phyloP scores from a whole-genome alignment of 768 basidiomycete species.

The Amanita pallidorosea region DNA sequence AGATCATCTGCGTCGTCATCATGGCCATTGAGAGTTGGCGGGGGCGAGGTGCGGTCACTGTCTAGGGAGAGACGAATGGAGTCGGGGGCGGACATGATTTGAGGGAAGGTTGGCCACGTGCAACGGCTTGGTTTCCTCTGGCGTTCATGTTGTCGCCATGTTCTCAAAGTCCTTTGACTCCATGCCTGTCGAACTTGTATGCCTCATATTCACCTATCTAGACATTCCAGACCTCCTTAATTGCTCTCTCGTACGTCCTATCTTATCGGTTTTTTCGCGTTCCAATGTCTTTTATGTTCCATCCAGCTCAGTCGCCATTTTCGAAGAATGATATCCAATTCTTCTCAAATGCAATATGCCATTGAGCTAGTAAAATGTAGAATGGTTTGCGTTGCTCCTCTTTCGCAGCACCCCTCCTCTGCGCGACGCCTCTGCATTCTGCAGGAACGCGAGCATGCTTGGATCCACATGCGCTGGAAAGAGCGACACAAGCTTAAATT shows the following conservation, averaged over 20 bases:
- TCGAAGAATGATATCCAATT: constrained; percentile 27
- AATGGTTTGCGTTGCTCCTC: constrained; percentile 26
- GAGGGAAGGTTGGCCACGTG: constrained; percentile 1
- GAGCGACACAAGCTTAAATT: constrained; percentile 24
- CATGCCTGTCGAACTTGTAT: constrained; percentile 16
- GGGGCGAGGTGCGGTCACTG: constrained; percentile 29
- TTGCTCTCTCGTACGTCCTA: constrained; percentile 6
- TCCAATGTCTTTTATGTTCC: constrained; percentile 2
- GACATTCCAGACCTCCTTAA: constrained; percentile 14
- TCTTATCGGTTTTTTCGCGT: not conserved
- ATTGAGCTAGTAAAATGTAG: constrained; percentile 38
- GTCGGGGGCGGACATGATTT: constrained; percentile 6
- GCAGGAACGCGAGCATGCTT: constrained; percentile 32
- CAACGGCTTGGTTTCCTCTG: constrained; percentile 3
- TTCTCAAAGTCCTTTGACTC: constrained; percentile 4
- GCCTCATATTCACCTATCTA: constrained; percentile 14
- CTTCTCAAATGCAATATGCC: constrained; percentile 36
- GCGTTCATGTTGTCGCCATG: not conserved
- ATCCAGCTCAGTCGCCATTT: constrained; percentile 26
- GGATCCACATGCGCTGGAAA: constrained; percentile 33
- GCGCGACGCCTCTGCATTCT: constrained; percentile 30
- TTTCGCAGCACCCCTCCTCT: constrained; percentile 20
- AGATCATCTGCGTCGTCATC: constrained; percentile 25
- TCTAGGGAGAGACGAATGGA: constrained; percentile 32
- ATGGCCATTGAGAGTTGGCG: constrained; percentile 22